phyloP scores from a whole-genome alignment of 1,284 basidiomycete genomes.

The Heimioporus punctisporus region DNA sequence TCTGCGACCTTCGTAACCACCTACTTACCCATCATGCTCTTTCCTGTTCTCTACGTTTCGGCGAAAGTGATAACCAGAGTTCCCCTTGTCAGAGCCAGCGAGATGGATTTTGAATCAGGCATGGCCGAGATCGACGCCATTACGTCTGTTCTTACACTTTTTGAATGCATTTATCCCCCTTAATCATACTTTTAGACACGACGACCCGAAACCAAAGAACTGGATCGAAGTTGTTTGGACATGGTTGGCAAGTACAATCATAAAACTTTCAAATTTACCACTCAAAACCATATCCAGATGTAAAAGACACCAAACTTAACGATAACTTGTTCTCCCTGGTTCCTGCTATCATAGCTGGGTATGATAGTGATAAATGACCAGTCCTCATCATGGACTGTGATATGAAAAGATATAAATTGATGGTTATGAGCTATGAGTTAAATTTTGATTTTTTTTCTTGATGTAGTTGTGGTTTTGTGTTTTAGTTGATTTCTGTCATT shows the following conservation, averaged over 20 bases:
- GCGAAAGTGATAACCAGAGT: constrained; percentile 42
- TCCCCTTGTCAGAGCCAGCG: constrained; percentile 35
- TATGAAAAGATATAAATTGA: too few species aligned
- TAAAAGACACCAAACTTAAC: not conserved
- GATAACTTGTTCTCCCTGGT: too few species aligned
- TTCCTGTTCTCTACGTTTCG: constrained; percentile 55
- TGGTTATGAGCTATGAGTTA: too few species aligned
- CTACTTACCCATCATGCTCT: constrained; percentile 61
- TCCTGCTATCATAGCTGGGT: too few species aligned
- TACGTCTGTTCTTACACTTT: constrained; percentile 29
- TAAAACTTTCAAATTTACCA: not conserved
- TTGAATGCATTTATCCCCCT: not conserved
- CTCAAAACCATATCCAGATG: constrained; percentile 6
- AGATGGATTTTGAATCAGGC: constrained; percentile 61
- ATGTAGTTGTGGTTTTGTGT: too few species aligned
- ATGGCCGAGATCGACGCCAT: constrained; percentile 50
- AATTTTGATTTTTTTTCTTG: too few species aligned
- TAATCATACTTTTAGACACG: constrained; percentile 8
- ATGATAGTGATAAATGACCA: too few species aligned
- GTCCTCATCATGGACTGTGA: too few species aligned
- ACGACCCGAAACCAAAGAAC: constrained; percentile 10
- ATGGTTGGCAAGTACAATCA: constrained; percentile 13
- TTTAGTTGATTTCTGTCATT: too few species aligned
- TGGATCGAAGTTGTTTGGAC: constrained; percentile 8
- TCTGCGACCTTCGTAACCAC: constrained; percentile 43